Conservation (phyloP, 257 asterid genomes). For the Handroanthus guayacan region DNA sequence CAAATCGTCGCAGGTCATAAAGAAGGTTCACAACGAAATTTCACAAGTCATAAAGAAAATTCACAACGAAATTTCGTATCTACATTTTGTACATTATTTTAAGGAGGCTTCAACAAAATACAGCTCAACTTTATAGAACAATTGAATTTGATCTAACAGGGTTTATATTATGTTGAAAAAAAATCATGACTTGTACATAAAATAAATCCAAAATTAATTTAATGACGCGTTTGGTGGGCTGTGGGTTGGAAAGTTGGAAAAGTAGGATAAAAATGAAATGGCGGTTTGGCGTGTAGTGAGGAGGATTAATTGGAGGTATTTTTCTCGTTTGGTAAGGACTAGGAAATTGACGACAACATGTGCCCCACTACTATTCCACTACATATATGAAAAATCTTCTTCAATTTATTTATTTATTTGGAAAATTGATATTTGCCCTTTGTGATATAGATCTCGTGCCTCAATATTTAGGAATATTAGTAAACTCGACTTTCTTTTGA, state of each 20-base stretch:
- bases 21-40: no score
- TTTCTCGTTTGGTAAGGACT: conserved; percentile 18
- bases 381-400: neutral
- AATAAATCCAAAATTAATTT: conserved; percentile 8
- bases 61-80: no score
- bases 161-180: neutral
- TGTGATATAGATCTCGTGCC: no score
- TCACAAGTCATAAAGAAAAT: no score
- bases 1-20: no score
- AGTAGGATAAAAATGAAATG: conserved; percentile 34
- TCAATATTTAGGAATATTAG: no score
- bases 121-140: no score
- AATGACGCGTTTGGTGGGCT: conserved; percentile 38
- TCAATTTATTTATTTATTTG: neutral
- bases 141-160: neutral
- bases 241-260: conserved; percentile 42
- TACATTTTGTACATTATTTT: no score
- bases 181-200: neutral
- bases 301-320: neutral
- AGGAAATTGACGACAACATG: conserved; percentile 21
- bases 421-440: neutral
- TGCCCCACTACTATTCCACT: conserved; percentile 34
- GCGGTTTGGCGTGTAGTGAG: conserved; percentile 42
- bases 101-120: no score
- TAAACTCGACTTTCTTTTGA: no score